Evolutionary conservation across 495 filamentous ascomycete species (phyloP).

Genomic region (Friedmanniomyces endolithicus): DNA sequence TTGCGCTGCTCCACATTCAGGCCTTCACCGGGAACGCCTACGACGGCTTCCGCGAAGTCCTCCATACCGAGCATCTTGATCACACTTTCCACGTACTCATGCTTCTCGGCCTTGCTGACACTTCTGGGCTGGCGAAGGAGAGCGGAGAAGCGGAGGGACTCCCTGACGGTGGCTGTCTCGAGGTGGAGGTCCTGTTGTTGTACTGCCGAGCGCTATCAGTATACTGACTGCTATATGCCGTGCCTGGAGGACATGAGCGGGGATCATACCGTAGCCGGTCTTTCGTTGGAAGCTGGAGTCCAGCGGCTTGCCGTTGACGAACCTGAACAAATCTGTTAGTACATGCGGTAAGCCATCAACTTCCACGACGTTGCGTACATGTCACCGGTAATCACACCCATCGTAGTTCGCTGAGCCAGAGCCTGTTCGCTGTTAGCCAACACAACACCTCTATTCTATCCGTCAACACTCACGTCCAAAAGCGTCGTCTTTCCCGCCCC

Average conservation of each 20-base stretch:
- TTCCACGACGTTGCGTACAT: conserved; percentile 1
- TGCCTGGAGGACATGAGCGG: not conserved
- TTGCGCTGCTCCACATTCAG: conserved; percentile 33
- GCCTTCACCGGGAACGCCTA: conserved; percentile 22
- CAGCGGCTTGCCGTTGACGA: conserved; percentile 25
- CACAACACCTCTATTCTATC: not conserved
- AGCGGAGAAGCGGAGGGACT: conserved; percentile 27
- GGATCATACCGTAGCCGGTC: conserved; percentile 19
- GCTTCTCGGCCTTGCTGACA: conserved; percentile 34
- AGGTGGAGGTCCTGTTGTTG: conserved; percentile 29
- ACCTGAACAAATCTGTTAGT: not conserved
- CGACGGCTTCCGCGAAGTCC: conserved; percentile 26
- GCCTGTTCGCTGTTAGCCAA: not conserved
- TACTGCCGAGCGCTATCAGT: not conserved
- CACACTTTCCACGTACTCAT: conserved; percentile 40
- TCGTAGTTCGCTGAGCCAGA: conserved; percentile 25
- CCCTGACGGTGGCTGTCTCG: conserved; percentile 23
- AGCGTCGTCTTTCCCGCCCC: conserved; percentile 30
- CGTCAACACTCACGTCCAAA: conserved; percentile 18
- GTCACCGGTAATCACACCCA: conserved; percentile 26
- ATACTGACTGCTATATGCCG: too few species aligned
- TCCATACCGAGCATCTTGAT: conserved; percentile 42
- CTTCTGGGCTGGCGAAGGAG: conserved; percentile 22
- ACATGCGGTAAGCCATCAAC: too few species aligned
- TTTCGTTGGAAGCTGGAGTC: conserved; percentile 28